Percentiles rank a stretch among this genome's conserved stretches.
Conservation (phyloP, 2,329 filamentous ascomycete genomes). For the Aspergillus hortae region DNA sequence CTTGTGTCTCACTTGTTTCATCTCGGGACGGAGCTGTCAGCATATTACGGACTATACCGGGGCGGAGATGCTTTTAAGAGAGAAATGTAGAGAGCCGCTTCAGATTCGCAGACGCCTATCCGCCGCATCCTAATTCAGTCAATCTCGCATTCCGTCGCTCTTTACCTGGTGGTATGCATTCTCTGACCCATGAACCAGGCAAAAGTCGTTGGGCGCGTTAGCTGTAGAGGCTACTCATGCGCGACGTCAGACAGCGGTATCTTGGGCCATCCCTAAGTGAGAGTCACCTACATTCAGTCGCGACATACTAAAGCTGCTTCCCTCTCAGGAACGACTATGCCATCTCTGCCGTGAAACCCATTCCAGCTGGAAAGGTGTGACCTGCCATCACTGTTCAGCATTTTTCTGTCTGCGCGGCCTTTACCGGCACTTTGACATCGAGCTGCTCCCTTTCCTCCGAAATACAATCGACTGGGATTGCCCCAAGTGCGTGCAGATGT, state of each 20-base stretch:
- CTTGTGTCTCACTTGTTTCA: conserved; percentile 32
- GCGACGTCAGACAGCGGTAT: conserved; percentile 20
- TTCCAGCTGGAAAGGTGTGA: conserved; percentile 32
- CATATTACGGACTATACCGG: conserved; percentile 29
- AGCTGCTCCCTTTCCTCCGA: conserved; percentile 27
- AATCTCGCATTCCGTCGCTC: neutral
- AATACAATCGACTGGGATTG: conserved; percentile 28
- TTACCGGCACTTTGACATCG: conserved; percentile 34
- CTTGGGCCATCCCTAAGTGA: conserved; percentile 1
- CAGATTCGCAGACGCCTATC: neutral
- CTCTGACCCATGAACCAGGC: conserved; percentile 4
- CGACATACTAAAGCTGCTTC: neutral
- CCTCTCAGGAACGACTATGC: conserved; percentile 28
- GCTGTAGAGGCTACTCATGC: conserved; percentile 22
- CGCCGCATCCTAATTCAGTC: too few relatives aligned
- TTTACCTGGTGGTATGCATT: neutral
- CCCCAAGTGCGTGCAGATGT: conserved; percentile 32
- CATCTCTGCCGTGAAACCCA: conserved; percentile 36
- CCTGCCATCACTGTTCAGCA: conserved; percentile 30
- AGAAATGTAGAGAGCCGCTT: conserved; percentile 24
- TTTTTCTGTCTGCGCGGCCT: conserved; percentile 37
- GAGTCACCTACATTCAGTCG: neutral
- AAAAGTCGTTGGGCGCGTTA: conserved; percentile 18
- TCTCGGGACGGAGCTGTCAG: conserved; percentile 34
- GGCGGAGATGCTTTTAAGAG: conserved; percentile 30